Base-by-base conservation (phyloP, 331 rosid genomes). In the Quercus phellos region DNA sequence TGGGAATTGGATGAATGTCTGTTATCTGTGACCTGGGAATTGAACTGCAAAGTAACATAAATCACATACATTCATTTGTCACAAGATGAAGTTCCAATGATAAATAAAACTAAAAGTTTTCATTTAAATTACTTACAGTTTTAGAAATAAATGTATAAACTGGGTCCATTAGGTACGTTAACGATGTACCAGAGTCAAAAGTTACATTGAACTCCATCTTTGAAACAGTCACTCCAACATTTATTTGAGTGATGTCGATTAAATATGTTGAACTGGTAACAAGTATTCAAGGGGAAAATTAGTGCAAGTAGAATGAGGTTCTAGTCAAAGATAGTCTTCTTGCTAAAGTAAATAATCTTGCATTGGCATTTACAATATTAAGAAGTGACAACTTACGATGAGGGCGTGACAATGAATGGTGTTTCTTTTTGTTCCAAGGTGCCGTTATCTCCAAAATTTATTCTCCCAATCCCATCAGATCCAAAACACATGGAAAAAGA, bases 121-220 rank as follows among this genome's bases (percentile, higher is more conserved):
- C 42, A 35, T 35, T 35, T 35, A 72, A 73, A 66, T 18, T 42
- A 80, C 97, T 92, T 82, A 93, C 99, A 69, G 67, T 82, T 26
- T 70, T 6, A 14, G 91, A 60, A 75, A 93, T 85, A 81, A 69
- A 79, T 27, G 87, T 79, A 84, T 95, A 91, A 68, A 84, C 89
- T 2, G 98, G 97, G 79, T 93, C 90, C 5, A 70, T 89, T 66
- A 95, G 86, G 87, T 80, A 78, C n/a, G 99, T 90, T 75, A 86
- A 93, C 4, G 99, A 92, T 79, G 96, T 90, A 10, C 98, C 99
- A 16, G 96, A 81, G 87, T 95, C 97, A 70, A 89, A 91, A 64
- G 91, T 89, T 22, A 96, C 91, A 71, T 74, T 18, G 69, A 91
- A 91, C 78, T 83, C 88, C 1, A 84, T 72, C 82, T 90, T 77